Base-by-base conservation (phyloP, 108 stramenopile genomes). In the Schizochytrium sp. region DNA sequence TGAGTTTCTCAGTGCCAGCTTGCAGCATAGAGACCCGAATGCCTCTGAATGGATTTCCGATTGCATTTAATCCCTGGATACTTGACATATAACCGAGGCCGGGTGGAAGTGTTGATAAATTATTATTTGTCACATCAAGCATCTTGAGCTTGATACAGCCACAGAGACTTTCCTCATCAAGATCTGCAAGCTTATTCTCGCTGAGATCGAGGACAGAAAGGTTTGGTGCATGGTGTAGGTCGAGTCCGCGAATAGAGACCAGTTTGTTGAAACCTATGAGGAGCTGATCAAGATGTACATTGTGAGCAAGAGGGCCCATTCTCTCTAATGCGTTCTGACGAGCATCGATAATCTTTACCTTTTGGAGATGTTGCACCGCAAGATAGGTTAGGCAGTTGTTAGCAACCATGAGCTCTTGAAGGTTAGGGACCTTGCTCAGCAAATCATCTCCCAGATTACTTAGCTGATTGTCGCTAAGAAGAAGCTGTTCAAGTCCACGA, bases 111-210 rank as follows among this genome's bases (percentile, higher is more conserved):
- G 47, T n/a, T 8, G 47, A n/a, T 8, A 83, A 42, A 40, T 83
- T 83, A 53, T 83, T 83, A 53, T 83, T 83, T 47, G 5, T 83
- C 28, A 83, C 50, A 38, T 83, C 76, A 53, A 83, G 76, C 47
- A 83, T 55, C 28, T 83, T 83, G 45, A 83, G 76, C 76, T 17
- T 7, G 12, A 28, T 42, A 12, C 45, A 83, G 53, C 50, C 2
- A 53, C 53, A 83, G 15, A 83, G 3, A 17, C n/a, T 53, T 5
- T 83, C 28, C 50, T 55, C 76, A 10, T 49, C 50, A 40, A 83
- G 76, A 8, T 10, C 13, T 13, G 19, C 76, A 40, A 83, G 15
- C 28, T 83, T 83, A 53, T 83, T 83, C 76, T 83, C 76, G 76
- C 15, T 5, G 10, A 55, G 2, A 40, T 83, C 76, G 12, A 83